A percentile compares a stretch with the other conserved stretches of the same genome.
phyloP scores from a whole-genome alignment of 306 rosid genomes.

The Casuarina cunninghamiana region DNA sequence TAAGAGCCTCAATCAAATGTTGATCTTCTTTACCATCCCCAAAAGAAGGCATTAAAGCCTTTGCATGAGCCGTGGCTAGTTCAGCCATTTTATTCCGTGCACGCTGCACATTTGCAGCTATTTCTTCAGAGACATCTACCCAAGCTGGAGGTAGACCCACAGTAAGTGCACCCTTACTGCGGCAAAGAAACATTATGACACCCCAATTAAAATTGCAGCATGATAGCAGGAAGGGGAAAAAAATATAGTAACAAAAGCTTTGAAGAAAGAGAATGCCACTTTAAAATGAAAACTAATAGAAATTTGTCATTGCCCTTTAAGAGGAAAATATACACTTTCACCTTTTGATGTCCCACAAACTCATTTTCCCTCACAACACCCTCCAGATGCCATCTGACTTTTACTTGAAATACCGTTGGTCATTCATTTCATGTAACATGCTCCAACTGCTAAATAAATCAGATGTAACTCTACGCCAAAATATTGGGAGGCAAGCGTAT shows the following conservation, averaged over 20 bases:
- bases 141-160: constrained; percentile 97
- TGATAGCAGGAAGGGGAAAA: constrained; percentile 7
- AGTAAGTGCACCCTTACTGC: constrained; percentile 70
- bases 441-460: background rate
- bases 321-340: background rate
- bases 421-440: background rate
- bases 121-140: constrained; percentile 97
- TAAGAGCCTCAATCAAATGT: constrained; percentile 73
- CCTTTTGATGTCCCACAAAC: background rate
- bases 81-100: constrained; percentile 80
- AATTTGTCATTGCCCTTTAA: background rate
- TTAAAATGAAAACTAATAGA: constrained; percentile 8
- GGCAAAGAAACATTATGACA: constrained; percentile 22
- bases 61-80: constrained; percentile 86
- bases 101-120: constrained; percentile 80
- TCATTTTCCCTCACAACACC: background rate
- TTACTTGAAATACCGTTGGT: background rate
- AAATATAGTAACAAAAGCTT: constrained; percentile 17
- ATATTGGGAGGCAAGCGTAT: background rate
- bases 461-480: background rate
- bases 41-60: constrained; percentile 95
- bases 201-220: background rate
- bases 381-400: background rate
- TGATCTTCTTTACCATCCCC: constrained; percentile 96
- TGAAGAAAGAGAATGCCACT: constrained; percentile 1